Conservation (phyloP, 768 basidiomycete species). For the Leucocoprinus sp. region DNA sequence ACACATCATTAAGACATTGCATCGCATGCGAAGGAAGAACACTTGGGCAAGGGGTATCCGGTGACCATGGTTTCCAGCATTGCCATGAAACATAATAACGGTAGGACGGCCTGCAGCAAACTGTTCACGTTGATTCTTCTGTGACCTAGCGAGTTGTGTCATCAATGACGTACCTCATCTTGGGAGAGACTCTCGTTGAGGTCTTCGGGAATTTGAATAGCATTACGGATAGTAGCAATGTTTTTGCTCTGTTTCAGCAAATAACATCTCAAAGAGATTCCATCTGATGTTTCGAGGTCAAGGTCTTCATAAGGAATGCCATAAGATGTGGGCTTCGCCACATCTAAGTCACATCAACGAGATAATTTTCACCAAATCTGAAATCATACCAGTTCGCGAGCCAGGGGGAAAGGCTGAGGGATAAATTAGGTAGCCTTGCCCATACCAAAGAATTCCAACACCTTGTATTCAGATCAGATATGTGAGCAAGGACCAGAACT, state of each 20-base stretch:
- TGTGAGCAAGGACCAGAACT: conserved; percentile 4
- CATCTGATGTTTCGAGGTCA: conserved; percentile 63
- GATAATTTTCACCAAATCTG: not conserved
- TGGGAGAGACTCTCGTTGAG: conserved; percentile 36
- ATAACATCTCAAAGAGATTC: conserved; percentile 66
- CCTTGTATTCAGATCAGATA: conserved; percentile 28
- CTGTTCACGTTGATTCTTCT: too few species aligned
- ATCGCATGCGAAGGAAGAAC: conserved; percentile 76
- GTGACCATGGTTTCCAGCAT: conserved; percentile 83
- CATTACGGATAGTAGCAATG: conserved; percentile 29
- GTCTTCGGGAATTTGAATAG: conserved; percentile 17
- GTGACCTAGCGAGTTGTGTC: too few species aligned
- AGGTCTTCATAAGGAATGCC: conserved; percentile 73
- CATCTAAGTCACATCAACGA: conserved; percentile 37
- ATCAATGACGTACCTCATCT: conserved; percentile 48
- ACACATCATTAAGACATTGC: conserved; percentile 91
- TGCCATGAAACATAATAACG: conserved; percentile 90
- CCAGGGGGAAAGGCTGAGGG: conserved; percentile 76
- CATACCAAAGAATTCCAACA: conserved; percentile 71
- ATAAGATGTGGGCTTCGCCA: conserved; percentile 60
- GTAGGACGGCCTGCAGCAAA: conserved; percentile 61
- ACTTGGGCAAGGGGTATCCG: conserved; percentile 80
- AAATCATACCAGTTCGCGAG: conserved; percentile 61
- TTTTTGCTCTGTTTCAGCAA: conserved; percentile 58
- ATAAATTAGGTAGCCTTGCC: conserved; percentile 86